A percentile compares a stretch with the other conserved stretches of the same genome.
Evolutionary conservation across 2,329 filamentous ascomycete genomes (phyloP).

Genomic region (Pseudopithomyces maydicus): DNA sequence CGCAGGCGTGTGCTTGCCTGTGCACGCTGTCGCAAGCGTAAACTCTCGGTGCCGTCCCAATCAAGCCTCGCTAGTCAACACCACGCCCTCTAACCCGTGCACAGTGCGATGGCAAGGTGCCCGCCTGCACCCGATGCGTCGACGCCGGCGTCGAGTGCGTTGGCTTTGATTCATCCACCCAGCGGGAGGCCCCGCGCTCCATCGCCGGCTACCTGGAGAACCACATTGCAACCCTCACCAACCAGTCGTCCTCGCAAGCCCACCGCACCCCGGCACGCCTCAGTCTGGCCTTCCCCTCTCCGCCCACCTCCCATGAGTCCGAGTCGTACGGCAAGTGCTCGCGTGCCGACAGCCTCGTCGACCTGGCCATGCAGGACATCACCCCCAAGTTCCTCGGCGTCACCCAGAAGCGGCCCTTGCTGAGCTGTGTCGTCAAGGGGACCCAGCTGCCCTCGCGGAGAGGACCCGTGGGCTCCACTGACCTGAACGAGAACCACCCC

Average conservation of each 20-base stretch:
- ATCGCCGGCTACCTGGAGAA: constrained; percentile 41
- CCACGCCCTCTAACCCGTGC: constrained; percentile 19
- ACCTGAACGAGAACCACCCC: constrained; percentile 43
- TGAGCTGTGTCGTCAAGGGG: constrained; percentile 42
- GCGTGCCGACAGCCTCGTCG: constrained; percentile 37
- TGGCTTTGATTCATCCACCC: constrained; percentile 42
- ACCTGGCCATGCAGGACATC: constrained; percentile 41
- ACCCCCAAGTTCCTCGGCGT: constrained; percentile 44
- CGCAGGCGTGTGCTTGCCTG: constrained; percentile 42
- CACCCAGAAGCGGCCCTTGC: constrained; percentile 35
- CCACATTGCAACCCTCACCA: constrained; percentile 36
- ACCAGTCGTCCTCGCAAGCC: constrained; percentile 19
- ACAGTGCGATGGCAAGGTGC: constrained; percentile 44
- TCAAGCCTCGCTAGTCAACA: constrained; percentile 11
- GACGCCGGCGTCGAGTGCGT: constrained; percentile 38
- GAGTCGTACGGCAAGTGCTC: constrained; percentile 34
- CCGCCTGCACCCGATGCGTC: constrained; percentile 39
- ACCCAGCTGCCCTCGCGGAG: constrained; percentile 41
- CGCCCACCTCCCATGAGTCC: constrained; percentile 28
- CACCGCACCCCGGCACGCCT: constrained; percentile 20
- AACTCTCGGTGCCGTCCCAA: constrained; percentile 34
- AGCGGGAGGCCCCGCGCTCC: constrained; percentile 38
- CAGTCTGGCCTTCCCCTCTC: constrained; percentile 28
- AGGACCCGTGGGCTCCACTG: constrained; percentile 40
- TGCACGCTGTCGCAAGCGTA: constrained; percentile 42